Evolutionary conservation across 805 yeast genomes (phyloP).

Genomic region (Candida krabiensis): DNA sequence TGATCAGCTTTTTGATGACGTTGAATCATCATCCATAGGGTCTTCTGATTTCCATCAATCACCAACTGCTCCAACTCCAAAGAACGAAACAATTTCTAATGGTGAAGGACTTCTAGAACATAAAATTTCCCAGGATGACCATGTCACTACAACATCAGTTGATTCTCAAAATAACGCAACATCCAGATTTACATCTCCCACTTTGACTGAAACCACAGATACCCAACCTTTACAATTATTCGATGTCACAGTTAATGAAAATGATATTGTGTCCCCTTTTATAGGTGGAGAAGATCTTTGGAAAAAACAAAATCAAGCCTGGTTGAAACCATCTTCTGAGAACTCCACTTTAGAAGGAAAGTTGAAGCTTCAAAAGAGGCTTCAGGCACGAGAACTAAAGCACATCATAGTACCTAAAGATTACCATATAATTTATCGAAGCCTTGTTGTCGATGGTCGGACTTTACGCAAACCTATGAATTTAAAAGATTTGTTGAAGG

Average conservation of each 20-base stretch:
- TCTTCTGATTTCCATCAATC: not conserved
- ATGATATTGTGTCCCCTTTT: slow-evolving; percentile 36
- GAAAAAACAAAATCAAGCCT: slow-evolving; percentile 65
- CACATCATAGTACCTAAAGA: slow-evolving; percentile 43
- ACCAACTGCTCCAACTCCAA: slow-evolving; percentile 1
- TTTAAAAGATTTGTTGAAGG: slow-evolving; percentile 66
- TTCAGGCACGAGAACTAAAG: slow-evolving; percentile 26
- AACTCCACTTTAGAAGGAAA: slow-evolving; percentile 25
- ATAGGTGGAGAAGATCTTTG: slow-evolving; percentile 53
- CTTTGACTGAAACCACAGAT: slow-evolving; percentile 8
- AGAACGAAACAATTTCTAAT: not conserved
- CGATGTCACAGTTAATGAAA: not conserved
- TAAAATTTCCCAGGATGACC: slow-evolving; percentile 15
- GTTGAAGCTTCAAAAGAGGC: slow-evolving; percentile 21
- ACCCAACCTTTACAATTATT: slow-evolving; percentile 4
- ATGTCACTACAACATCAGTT: slow-evolving; percentile 4
- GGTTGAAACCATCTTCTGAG: slow-evolving; percentile 52
- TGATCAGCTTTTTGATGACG: slow-evolving; percentile 46
- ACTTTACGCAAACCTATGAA: slow-evolving; percentile 70
- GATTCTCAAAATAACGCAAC: slow-evolving; percentile 3
- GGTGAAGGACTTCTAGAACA: slow-evolving; percentile 10
- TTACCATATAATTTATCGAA: slow-evolving; percentile 63
- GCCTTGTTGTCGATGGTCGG: slow-evolving; percentile 68
- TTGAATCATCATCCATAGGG: slow-evolving; percentile 9
- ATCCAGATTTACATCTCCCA: slow-evolving; percentile 2